Conservation (phyloP, 352 stramenopile genomes). For the Globisporangium alternatum region DNA sequence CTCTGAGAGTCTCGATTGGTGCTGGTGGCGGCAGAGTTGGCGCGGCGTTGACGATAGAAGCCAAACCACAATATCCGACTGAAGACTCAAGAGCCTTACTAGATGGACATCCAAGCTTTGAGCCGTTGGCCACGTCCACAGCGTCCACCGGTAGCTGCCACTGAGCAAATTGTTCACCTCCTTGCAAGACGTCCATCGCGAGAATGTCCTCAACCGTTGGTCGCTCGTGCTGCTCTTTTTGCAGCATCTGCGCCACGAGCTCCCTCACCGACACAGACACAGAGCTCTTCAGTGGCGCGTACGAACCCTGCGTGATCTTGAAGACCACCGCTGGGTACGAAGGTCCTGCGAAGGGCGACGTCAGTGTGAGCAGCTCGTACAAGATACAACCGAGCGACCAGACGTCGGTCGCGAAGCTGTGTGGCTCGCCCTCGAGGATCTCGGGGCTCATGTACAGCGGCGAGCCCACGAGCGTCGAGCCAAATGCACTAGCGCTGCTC, state of each 20-base stretch:
- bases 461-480: slow-evolving; percentile 57
- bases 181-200: neutral
- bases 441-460: slow-evolving; percentile 82
- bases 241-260: slow-evolving; percentile 10
- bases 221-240: slow-evolving; percentile 12
- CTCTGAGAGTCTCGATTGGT: neutral
- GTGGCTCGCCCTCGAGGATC: slow-evolving; percentile 47
- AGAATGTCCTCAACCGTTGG: slow-evolving; percentile 12
- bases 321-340: slow-evolving; percentile 16
- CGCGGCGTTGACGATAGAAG: neutral
- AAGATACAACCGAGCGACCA: slow-evolving; percentile 84
- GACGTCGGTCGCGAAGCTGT: slow-evolving; percentile 62
- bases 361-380: slow-evolving; percentile 61
- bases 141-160: neutral
- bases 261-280: neutral
- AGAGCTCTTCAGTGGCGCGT: neutral
- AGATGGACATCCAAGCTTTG: neutral
- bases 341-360: slow-evolving; percentile 3
- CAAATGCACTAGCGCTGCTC: slow-evolving; percentile 23
- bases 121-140: neutral
- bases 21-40: slow-evolving; percentile 9
- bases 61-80: neutral
- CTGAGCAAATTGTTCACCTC: neutral
- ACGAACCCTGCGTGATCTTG: slow-evolving; percentile 12
- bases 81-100: neutral